Evolutionary conservation across 73 alveolate species (phyloP).

Genomic region (Paramecium tetraurelia): DNA sequence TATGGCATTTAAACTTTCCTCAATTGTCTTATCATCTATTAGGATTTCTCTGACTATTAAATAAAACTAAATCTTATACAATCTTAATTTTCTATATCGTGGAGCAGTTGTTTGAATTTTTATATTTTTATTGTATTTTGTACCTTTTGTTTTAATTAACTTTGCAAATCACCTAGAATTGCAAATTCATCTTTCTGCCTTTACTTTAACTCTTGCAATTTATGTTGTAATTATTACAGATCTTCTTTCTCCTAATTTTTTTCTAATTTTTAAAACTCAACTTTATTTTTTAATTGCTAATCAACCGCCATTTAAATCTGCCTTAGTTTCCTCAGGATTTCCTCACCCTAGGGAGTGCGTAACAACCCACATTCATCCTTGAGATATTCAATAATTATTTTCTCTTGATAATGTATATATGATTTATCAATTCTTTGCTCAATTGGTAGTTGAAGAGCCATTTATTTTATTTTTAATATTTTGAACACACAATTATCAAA

Average conservation of each 20-base stretch:
- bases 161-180: background rate
- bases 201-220: background rate
- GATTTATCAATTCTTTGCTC: constrained; percentile 4
- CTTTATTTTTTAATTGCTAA: background rate
- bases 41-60: background rate
- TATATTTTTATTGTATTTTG: background rate
- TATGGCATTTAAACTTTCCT: background rate
- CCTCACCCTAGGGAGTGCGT: background rate
- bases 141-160: background rate
- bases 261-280: background rate
- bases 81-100: background rate
- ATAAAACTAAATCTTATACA: background rate
- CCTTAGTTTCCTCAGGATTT: background rate
- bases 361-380: background rate
- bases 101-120: background rate
- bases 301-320: background rate
- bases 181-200: background rate
- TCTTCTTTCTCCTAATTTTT: background rate
- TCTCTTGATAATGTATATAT: background rate
- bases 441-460: background rate
- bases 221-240: background rate
- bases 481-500: background rate
- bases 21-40: background rate
- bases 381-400: background rate
- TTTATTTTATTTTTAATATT: background rate